These are phyloP conservation scores for Penicillium sp. DNA, from an alignment of 2,329 filamentous ascomycete species.

Conservation along the genomic window DNA sequence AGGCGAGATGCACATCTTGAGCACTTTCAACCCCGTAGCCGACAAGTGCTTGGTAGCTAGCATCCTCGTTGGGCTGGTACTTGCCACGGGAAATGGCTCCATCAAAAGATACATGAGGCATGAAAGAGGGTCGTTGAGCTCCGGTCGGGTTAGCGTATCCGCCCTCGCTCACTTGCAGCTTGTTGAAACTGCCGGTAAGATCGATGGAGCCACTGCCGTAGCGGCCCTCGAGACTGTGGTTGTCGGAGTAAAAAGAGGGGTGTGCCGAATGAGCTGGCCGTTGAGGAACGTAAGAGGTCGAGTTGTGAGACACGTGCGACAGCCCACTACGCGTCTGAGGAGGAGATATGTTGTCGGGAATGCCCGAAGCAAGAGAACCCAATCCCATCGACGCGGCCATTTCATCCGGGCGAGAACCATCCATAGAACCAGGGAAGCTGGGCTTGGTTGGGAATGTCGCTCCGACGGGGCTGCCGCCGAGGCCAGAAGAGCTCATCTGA, in stretches of 20 bases:
- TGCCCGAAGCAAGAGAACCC: constrained; percentile 34
- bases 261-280: constrained; percentile 44
- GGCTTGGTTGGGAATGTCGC: constrained; percentile 38
- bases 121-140: constrained; percentile 35
- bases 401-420: constrained; percentile 37
- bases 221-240: constrained; percentile 38
- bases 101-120: constrained; percentile 50
- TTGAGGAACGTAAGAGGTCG: constrained; percentile 38
- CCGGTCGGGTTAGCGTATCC: constrained; percentile 39
- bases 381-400: constrained; percentile 35
- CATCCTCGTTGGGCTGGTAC: constrained; percentile 40
- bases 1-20: constrained; percentile 38
- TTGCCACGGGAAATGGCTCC: constrained; percentile 51
- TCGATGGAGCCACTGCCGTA: constrained; percentile 37
- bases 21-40: constrained; percentile 35
- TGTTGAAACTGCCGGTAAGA: constrained; percentile 37
- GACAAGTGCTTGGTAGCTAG: constrained; percentile 32
- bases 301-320: constrained; percentile 42
- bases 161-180: constrained; percentile 41
- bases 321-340: constrained; percentile 32
- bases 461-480: constrained; percentile 37
- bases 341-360: constrained; percentile 35
- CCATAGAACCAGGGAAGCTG: constrained; percentile 35
- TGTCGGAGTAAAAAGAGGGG: constrained; percentile 46
- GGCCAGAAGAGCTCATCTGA: constrained; percentile 37